Base-by-base conservation (phyloP, 768 basidiomycete genomes). In the Trametes cinnabarina region DNA sequence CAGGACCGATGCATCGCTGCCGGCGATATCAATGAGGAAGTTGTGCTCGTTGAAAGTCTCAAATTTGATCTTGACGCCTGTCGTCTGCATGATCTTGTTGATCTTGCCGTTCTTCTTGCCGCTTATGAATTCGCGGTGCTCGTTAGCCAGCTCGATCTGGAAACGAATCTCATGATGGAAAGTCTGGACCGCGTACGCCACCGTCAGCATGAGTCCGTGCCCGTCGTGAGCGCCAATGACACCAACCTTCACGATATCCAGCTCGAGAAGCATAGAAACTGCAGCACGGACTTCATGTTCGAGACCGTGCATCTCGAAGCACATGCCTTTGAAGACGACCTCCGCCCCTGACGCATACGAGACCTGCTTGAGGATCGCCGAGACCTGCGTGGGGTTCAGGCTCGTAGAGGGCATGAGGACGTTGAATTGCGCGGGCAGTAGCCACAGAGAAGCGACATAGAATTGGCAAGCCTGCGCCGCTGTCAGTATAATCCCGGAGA, bases 91-190 rank as follows among this genome's bases (percentile, higher is more conserved):
- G 71, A 98, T 97, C 78, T 98, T 98, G 79, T 98, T 98, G 73
- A 98, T 93, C 76, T 99, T 99, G 57, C 96, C 96, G 68, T 98
- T 98, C 81, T 98, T 98, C 80, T 99, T 99, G 42, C 96, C 96
- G 55, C 90, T 92, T 72, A 99, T 97, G 75, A 98, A 99, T 65
- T 99, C 96, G 58, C 95, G 87, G 65, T 98, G 95, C 71, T 99
- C 97, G 71, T 96, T 96, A 41, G 94, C 90, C 5, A 98, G 83
- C 73, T 99, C 97, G 53, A 98, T 93, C 74, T 98, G 95, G 77
- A 98, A 98, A 47, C 94, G 90, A 62, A 98, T 93, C 75, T 99
- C 96, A 68, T 95, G 94, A 66, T 97, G 93, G 79, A 95, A 98
- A 37, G 85, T 78, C 94, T 95, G 63, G 1, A 39, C 6, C 30